Evolutionary conservation across 2,329 filamentous ascomycete species (phyloP), one percentile per base, ranked within the genome.

Genomic region (Penicillium occitanis): DNA sequence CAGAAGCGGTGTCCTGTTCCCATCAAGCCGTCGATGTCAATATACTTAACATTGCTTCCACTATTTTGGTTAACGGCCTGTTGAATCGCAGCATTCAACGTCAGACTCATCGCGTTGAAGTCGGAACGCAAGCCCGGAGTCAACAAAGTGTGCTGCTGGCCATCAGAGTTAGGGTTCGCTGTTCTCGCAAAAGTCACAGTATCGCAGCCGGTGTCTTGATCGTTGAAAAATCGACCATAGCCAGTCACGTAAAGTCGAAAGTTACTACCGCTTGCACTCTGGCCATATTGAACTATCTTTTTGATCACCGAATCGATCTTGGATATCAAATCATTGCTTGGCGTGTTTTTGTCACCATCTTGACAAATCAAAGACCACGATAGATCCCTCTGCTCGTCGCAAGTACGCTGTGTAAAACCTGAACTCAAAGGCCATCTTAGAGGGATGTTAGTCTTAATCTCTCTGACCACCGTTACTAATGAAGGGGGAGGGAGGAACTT

Each of bases 1-100:
- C 57, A 60, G 37, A 60, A 60, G 35, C 57, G 57, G 22, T 60
- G 57, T 28, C 57, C 57, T 57, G 30, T 57, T 42, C 25, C 37
- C 57, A 44, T 42, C 35, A 60, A 46, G 19, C 57, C 57, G 40
- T 60, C 40, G 35, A 60, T 60, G 40, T 60, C 57, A 30, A 60
- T 44, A 44, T 42, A 60, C 40, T 60, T 60, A 30, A 60, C 57
- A 60, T 60, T 60, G 35, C 35, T 42, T 22, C 25, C 57, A 60
- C 35, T 44, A 60, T 60, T 60, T 30, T 17, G 40, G 13, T 42
- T 42, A 42, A 60, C 57, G 33, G 57, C 57, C 35, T 44, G 35
- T 60, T 60, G 57, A 60, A 60, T 60, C 57, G 57, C 57, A 42
- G 57, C 40, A 44, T 60, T 60, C 19, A 60, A 44, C 37, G 57